Evolutionary conservation across 2,329 filamentous ascomycete genomes (phyloP), one percentile per base, ranked within the genome.

Genomic region (Trichoderma sp.): DNA sequence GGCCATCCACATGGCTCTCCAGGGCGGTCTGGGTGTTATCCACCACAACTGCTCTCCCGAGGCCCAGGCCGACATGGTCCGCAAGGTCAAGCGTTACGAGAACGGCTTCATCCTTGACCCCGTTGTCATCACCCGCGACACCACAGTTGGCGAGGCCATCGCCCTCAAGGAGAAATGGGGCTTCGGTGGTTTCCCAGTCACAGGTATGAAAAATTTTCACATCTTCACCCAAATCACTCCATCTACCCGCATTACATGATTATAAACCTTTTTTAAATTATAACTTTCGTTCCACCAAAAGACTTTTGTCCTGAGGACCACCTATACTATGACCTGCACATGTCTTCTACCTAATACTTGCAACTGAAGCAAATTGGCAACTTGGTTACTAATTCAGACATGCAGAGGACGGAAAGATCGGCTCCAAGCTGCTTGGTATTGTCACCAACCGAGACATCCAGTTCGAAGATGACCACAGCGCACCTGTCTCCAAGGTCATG

Each of bases 241-340:
- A 59, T 16, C 7, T 18, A 37, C 46, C 46, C n/a, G 39, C 51
- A 56, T 34, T 83, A 75, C 78, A 82, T 94, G 92, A 97, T 97
- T 96, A 93, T 86, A 87, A 86, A 88, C 85, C 86, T 83, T 86
- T 86, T 87, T 49, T 85, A 83, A 83, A 84, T 88, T 91, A 66
- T 97, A 98, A 98, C 96, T 99, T 99, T 99, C 96, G 96, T 99
- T 99, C 96, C 95, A 95, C 96, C 93, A 93, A 87, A 96, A 88
- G 91, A 92, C 90, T 87, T 71, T 87, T 87, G 92, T 93, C 87
- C 85, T 97, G 94, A 88, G 93, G 94, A 97, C 82, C 72, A 70
- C 70, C 68, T 72, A 73, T 78, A 77, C 73, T 76, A 79, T 78
- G 79, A 82, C 70, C 70, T 72, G 73, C 71, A 71, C 69, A 59